Evolutionary conservation across 306 rosid genomes (phyloP), one percentile per base, ranked within the genome.

Genomic region (Medicago lupulina): DNA sequence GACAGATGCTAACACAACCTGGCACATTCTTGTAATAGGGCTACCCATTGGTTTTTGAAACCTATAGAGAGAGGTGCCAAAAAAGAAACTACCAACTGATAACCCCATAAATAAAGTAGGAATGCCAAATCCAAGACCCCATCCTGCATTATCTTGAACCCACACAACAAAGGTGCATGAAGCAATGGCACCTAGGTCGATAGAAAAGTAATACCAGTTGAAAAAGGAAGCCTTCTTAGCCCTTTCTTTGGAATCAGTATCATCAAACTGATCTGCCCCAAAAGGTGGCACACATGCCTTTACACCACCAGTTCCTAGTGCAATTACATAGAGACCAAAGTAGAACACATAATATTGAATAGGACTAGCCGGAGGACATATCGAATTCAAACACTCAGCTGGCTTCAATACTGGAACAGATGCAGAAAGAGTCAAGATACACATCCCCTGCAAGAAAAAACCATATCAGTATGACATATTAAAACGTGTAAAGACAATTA

Each of bases 221-320:
- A 93, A 93, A 85, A 87, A 93, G 14, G 96, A 93, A 43, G 87
- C 94, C 79, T 89, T 93, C 81, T 86, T 88, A 23, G 79, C 74
- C 81, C 89, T 88, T 85, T 93, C 98, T 74, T 43, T 74, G 4
- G 92, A 31, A 81, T 93, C 97, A 43, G 94, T 89, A 62, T 91
- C 96, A 82, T 93, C 98, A 85, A 93, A 93, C 86, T 93, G 98
- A 75, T 93, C 97, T 6, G 97, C 97, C 62, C 97, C 98, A 78
- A 94, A 91, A 58, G 93, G 79, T 13, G 89, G 83, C 41, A 93
- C 97, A 62, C 97, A 91, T 57, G 96, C 89, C 85, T 94, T 94
- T 70, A 93, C 91, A 53, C 97, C 97, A 66, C 97, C 98, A 40
- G 96, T 87, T 31, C 98, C 98, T 46, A 94, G 86, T 9, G 98